Evolutionary conservation across 768 basidiomycete genomes (phyloP).

Genomic region (Lentinula sp.): DNA sequence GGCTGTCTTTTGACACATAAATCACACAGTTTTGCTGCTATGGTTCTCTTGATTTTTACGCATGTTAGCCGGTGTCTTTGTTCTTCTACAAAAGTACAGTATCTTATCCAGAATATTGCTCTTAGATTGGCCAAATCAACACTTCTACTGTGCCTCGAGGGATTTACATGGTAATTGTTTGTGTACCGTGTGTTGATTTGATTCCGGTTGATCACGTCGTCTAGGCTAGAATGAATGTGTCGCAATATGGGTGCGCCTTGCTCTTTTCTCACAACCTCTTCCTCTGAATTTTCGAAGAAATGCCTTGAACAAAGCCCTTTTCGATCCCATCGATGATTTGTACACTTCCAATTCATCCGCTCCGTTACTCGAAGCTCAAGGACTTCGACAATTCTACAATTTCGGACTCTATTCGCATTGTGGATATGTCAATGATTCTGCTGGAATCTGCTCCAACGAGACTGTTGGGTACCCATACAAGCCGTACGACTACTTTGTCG

Average conservation of each 20-base stretch:
- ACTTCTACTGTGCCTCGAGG: slow-evolving; percentile 65
- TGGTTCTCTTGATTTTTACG: slow-evolving; percentile 70
- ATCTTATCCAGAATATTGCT: slow-evolving; percentile 15
- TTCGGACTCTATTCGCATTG: slow-evolving; percentile 84
- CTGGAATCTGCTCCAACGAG: slow-evolving; percentile 60
- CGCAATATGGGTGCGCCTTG: slow-evolving; percentile 57
- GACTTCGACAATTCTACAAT: slow-evolving; percentile 65
- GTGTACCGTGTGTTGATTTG: not conserved
- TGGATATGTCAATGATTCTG: slow-evolving; percentile 54
- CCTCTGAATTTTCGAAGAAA: slow-evolving; percentile 27
- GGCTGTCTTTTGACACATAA: slow-evolving; percentile 17
- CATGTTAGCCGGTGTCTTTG: slow-evolving; percentile 37
- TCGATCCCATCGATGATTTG: slow-evolving; percentile 55
- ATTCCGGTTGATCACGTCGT: slow-evolving; percentile 5
- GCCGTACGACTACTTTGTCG: slow-evolving; percentile 58
- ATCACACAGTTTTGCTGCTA: slow-evolving; percentile 33
- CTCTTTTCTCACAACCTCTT: slow-evolving; percentile 3
- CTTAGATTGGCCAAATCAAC: slow-evolving; percentile 78
- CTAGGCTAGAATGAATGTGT: slow-evolving; percentile 65
- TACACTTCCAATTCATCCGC: slow-evolving; percentile 63
- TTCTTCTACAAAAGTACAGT: not conserved
- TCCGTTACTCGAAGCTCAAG: slow-evolving; percentile 49
- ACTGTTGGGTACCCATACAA: slow-evolving; percentile 53
- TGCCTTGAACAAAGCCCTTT: slow-evolving; percentile 41
- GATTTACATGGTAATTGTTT: slow-evolving; percentile 60